Evolutionary conservation across 345 rosid species (phyloP).

Genomic region (Eucalyptus sp.): DNA sequence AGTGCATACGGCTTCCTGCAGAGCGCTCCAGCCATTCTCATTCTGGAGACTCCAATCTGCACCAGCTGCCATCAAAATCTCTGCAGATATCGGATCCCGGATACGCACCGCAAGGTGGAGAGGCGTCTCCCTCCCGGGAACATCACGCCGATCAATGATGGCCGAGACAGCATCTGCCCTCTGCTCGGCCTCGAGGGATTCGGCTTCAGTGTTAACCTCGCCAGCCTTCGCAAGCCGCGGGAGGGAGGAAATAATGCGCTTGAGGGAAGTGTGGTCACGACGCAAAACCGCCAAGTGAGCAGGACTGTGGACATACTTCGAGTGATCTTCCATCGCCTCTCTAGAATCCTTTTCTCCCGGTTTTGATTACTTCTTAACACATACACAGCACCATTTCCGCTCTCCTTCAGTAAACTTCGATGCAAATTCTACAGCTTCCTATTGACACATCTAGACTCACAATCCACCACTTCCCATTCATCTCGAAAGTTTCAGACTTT

Average conservation of each 20-base stretch:
- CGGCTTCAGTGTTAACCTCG: slow-evolving; percentile 67
- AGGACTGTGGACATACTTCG: slow-evolving; percentile 77
- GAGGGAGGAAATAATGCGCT: slow-evolving; percentile 39
- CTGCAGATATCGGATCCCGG: slow-evolving; percentile 67
- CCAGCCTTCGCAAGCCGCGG: slow-evolving; percentile 79
- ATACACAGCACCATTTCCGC: neutral
- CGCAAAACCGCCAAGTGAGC: slow-evolving; percentile 77
- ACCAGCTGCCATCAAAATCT: slow-evolving; percentile 85
- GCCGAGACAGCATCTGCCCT: slow-evolving; percentile 70
- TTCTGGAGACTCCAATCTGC: slow-evolving; percentile 99
- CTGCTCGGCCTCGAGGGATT: slow-evolving; percentile 64
- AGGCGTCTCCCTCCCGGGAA: slow-evolving; percentile 93
- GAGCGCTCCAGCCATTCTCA: slow-evolving; percentile 98
- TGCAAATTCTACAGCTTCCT: neutral
- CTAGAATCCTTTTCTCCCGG: neutral
- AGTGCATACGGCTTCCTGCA: slow-evolving; percentile 98
- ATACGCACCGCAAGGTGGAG: slow-evolving; percentile 92
- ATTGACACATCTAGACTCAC: neutral
- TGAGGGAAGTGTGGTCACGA: slow-evolving; percentile 63
- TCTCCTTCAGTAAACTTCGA: neutral
- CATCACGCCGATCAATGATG: slow-evolving; percentile 81
- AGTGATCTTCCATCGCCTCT: slow-evolving; percentile 59
- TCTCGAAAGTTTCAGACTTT: neutral
- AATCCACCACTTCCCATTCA: neutral
- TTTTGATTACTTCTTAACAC: neutral